Conservation (phyloP, 805 yeast species). For the Kodamaea fukazawae region DNA sequence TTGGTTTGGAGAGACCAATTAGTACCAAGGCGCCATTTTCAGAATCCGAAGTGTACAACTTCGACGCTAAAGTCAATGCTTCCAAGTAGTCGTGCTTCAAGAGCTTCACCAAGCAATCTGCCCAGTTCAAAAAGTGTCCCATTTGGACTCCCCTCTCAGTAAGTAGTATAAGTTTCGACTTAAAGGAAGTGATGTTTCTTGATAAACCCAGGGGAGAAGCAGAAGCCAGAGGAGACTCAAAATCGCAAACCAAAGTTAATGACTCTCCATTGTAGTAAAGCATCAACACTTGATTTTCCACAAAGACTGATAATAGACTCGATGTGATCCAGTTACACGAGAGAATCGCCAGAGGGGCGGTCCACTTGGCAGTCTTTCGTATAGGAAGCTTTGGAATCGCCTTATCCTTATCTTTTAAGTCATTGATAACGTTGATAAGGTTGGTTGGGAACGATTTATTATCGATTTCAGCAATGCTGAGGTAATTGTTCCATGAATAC, state of each 20-base stretch:
- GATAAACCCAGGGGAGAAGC: not conserved
- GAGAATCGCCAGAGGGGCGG: conserved; percentile 30
- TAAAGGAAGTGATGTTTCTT: conserved; percentile 6
- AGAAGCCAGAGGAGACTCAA: conserved; percentile 1
- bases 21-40: conserved; percentile 49
- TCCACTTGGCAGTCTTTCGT: conserved; percentile 23
- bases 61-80: conserved; percentile 57
- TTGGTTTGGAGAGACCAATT: conserved; percentile 45
- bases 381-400: conserved; percentile 29
- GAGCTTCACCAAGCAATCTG: conserved; percentile 51
- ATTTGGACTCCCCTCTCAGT: conserved; percentile 33
- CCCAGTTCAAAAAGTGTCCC: conserved; percentile 69
- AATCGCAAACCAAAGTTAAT: not conserved
- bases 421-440: conserved; percentile 23
- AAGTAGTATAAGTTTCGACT: conserved; percentile 6
- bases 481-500: conserved; percentile 63
- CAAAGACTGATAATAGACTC: conserved; percentile 24
- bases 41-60: conserved; percentile 42
- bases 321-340: conserved; percentile 54
- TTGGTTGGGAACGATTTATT: conserved; percentile 34
- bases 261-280: not conserved
- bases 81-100: conserved; percentile 50
- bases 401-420: conserved; percentile 38
- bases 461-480: conserved; percentile 54
- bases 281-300: conserved; percentile 1